Evolutionary conservation across 768 basidiomycete species (phyloP), one percentile per base, ranked within the genome.

Genomic region (Pleurotus sapidus): DNA sequence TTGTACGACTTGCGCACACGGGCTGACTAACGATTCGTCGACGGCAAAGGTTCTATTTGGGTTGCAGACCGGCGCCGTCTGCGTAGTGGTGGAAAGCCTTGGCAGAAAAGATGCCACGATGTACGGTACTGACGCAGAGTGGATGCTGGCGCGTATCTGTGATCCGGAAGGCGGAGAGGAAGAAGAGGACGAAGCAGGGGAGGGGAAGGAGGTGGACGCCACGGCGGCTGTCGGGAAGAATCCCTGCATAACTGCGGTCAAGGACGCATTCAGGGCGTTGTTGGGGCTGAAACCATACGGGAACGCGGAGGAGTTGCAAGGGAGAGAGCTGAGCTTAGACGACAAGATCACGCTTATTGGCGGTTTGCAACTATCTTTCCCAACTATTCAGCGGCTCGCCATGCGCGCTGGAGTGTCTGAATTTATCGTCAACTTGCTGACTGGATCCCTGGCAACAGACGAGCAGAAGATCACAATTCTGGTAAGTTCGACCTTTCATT

Each of bases 401-500:
- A 53, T 53, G 37, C 34, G 51, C 17, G 51, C 38, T 5, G 51
- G 51, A 15, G 4, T 40, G 11, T 18, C 51, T 12, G 24, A 23
- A 15, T 53, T 43, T 15, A 23, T 40, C 8, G 42, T 40, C 5
- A 53, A 40, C 38, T 11, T 42, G 9, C 24, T 53, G 11, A 15
- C 38, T 12, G 38, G 23, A 17, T 5, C 34, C n/a, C 17, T n/a
- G 27, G 23, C n/a, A 17, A 34, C 14, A 37, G 58, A 49, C 5
- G 37, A 56, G 34, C 24, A 56, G 27, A 56, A 47, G 20, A 17
- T 58, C 8, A 7, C 40, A 15, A 11, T 40, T 2, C 43, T 65
- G 46, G 64, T 65, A 42, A 30, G 60, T 51, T 25, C 15, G 45
- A 40, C 49, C 40, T n/a, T 14, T 46, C 27, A 5, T 15, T 9